Conservation (phyloP, 805 yeast genomes). For the Grigorovia humatica region DNA sequence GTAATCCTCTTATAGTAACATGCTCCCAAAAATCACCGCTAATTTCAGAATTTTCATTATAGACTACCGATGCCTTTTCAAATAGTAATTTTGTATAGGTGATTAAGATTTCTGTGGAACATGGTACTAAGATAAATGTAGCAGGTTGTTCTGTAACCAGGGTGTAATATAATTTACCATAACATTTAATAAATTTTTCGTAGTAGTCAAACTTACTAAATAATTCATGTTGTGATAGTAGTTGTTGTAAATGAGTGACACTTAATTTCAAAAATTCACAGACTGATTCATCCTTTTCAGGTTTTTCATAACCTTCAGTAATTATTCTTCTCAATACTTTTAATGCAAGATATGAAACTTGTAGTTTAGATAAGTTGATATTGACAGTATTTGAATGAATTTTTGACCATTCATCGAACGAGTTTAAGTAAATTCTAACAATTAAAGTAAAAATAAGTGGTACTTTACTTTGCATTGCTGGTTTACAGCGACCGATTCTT, state of each 20-base stretch:
- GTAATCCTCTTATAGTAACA: slow-evolving; percentile 54
- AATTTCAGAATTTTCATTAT: slow-evolving; percentile 40
- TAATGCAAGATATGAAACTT: slow-evolving; percentile 66
- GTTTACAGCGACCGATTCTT: slow-evolving; percentile 72
- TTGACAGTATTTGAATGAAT: slow-evolving; percentile 23
- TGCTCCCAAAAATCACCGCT: slow-evolving; percentile 64
- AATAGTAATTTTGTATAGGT: slow-evolving; percentile 52
- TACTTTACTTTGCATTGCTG: slow-evolving; percentile 63
- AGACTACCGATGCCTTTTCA: slow-evolving; percentile 54
- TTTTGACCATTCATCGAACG: slow-evolving; percentile 55
- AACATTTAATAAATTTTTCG: slow-evolving; percentile 65
- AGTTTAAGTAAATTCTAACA: slow-evolving; percentile 46
- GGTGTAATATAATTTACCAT: slow-evolving; percentile 61
- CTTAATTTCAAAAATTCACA: slow-evolving; percentile 50
- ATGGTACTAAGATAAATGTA: slow-evolving; percentile 58
- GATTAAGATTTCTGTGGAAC: slow-evolving; percentile 49
- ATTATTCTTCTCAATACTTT: slow-evolving; percentile 66
- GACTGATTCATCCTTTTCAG: slow-evolving; percentile 46
- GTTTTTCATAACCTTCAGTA: slow-evolving; percentile 65
- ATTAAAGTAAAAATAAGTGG: slow-evolving; percentile 53
- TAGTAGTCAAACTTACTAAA: slow-evolving; percentile 32
- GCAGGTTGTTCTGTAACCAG: slow-evolving; percentile 54
- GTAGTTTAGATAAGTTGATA: slow-evolving; percentile 41
- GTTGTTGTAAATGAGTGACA: slow-evolving; percentile 47
- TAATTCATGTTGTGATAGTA: slow-evolving; percentile 46